These are phyloP conservation scores for Euphorbia tirucalli DNA, from an alignment of 345 rosid genomes.

Conservation along the genomic window DNA sequence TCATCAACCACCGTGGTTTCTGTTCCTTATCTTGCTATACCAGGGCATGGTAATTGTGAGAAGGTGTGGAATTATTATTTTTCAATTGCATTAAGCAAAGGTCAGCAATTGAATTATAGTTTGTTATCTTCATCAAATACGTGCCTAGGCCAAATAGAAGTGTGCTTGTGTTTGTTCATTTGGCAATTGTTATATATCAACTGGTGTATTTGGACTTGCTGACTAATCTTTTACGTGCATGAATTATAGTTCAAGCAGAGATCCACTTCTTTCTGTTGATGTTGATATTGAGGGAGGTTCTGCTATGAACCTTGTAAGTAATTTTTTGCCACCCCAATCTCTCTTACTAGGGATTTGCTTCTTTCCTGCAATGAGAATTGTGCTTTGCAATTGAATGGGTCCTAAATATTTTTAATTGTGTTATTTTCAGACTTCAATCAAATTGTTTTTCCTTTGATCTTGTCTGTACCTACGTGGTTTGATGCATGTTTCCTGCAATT, in stretches of 20 bases:
- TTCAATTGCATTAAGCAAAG: not conserved
- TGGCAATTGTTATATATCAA: not conserved
- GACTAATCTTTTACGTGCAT: constrained; percentile 16
- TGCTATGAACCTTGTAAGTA: constrained; percentile 41
- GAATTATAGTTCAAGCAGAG: constrained; percentile 58
- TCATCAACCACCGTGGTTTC: not conserved
- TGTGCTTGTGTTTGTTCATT: not conserved
- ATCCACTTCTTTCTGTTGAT: constrained; percentile 45
- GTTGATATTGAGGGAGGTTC: constrained; percentile 43
- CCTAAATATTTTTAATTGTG: not conserved
- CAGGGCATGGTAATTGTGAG: not conserved
- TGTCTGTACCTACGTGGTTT: too few species aligned
- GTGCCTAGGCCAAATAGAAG: not conserved
- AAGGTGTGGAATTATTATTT: too few species aligned
- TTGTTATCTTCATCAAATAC: not conserved
- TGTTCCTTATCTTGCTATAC: not conserved
- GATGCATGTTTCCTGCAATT: too few species aligned
- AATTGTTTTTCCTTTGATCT: too few species aligned
- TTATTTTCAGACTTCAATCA: too few species aligned
- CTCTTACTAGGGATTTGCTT: not conserved
- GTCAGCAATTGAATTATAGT: too few species aligned
- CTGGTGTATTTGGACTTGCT: constrained; percentile 7
- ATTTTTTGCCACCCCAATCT: constrained; percentile 1
- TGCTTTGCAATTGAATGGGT: not conserved
- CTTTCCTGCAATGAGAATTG: not conserved